Conservation (phyloP, 306 rosid genomes). For the Carpinus viminea region DNA sequence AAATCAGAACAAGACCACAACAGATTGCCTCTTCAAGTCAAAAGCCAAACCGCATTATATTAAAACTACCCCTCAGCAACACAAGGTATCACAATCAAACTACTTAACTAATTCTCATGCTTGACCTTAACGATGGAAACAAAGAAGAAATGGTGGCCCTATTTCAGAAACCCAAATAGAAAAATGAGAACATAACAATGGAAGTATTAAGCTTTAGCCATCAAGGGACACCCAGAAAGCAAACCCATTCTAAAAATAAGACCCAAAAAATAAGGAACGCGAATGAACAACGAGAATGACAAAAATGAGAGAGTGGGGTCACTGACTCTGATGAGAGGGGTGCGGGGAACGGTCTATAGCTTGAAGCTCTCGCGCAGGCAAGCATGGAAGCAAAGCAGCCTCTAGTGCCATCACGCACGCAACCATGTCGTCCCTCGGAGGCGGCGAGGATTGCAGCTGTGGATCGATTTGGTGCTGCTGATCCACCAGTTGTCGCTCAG, state of each 20-base stretch:
- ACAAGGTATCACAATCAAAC: neutral
- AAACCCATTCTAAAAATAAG: neutral
- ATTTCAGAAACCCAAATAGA: neutral
- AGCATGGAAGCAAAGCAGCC: slow-evolving; percentile 94
- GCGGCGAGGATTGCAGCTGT: slow-evolving; percentile 54
- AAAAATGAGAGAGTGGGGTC: neutral
- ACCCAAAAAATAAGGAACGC: neutral
- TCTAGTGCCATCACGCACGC: slow-evolving; percentile 75
- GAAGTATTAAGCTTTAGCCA: neutral
- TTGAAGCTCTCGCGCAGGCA: slow-evolving; percentile 96
- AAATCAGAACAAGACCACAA: neutral
- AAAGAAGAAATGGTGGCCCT: neutral
- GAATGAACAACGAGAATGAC: neutral
- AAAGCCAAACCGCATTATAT: slow-evolving; percentile 1
- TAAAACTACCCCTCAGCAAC: neutral
- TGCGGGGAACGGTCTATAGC: slow-evolving; percentile 95
- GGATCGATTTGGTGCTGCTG: slow-evolving; percentile 55
- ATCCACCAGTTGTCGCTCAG: slow-evolving; percentile 59
- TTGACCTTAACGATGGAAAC: neutral
- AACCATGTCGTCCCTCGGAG: slow-evolving; percentile 76
- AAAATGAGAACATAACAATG: neutral
- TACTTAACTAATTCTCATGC: neutral
- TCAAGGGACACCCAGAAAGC: neutral
- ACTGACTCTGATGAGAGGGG: slow-evolving; percentile 95
- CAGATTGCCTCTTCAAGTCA: neutral